Evolutionary conservation across 176 grass and related monocot genomes (phyloP).

Genomic region (Canna indica): DNA sequence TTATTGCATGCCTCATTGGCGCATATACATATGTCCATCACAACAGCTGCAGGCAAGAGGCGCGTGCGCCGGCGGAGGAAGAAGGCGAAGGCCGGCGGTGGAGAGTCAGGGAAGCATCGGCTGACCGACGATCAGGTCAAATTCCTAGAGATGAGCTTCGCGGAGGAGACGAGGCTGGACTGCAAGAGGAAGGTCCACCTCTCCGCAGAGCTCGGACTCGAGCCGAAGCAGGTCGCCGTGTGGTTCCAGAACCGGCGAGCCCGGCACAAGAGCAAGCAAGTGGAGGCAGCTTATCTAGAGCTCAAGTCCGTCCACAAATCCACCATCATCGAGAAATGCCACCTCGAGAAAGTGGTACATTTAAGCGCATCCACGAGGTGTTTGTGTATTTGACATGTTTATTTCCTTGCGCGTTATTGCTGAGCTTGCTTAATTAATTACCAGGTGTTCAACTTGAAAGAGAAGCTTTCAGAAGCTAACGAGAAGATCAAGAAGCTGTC

Average conservation of each 20-base stretch:
- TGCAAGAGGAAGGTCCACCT: constrained; percentile 69
- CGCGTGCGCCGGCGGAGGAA: constrained; percentile 42
- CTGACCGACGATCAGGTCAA: constrained; percentile 66
- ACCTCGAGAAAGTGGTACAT: constrained; percentile 64
- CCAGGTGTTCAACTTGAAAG: neutral
- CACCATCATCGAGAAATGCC: constrained; percentile 63
- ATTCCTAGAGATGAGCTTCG: constrained; percentile 63
- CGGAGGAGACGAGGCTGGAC: constrained; percentile 66
- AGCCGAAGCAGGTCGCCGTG: constrained; percentile 81
- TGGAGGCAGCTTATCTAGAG: constrained; percentile 75
- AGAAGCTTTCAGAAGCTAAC: neutral
- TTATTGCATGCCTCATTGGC: too few relatives aligned
- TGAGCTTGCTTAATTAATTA: too few relatives aligned
- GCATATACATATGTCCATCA: too few relatives aligned
- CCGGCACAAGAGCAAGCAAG: constrained; percentile 78
- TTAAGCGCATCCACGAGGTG: neutral
- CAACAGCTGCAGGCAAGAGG: constrained; percentile 34
- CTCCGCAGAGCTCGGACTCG: constrained; percentile 57
- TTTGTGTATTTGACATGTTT: neutral
- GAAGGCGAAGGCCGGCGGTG: constrained; percentile 26
- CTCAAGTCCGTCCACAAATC: constrained; percentile 69
- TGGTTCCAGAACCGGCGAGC: constrained; percentile 98
- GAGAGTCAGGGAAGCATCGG: constrained; percentile 44
- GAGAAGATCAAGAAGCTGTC: neutral
- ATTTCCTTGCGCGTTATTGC: neutral